phyloP scores from a whole-genome alignment of 441 rosid species.

The Eruca vesicaria region DNA sequence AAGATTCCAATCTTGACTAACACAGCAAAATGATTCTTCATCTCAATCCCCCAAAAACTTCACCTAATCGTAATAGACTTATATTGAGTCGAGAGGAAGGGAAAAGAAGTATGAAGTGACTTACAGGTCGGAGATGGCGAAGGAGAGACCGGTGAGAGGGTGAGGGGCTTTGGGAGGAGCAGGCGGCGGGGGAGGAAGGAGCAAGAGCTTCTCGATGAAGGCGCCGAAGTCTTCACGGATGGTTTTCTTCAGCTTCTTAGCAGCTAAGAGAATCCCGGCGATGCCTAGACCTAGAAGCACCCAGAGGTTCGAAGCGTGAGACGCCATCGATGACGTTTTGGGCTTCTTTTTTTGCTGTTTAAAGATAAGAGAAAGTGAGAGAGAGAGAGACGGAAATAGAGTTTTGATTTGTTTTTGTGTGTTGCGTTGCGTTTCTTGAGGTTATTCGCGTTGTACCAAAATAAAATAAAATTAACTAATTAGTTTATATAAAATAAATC shows the following conservation, averaged over 20 bases:
- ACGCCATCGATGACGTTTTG: slow-evolving; percentile 42
- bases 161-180: slow-evolving; percentile 99
- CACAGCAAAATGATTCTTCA: background rate
- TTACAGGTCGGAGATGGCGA: slow-evolving; percentile 90
- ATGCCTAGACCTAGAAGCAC: slow-evolving; percentile 86
- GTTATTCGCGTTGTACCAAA: background rate
- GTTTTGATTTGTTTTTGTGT: slow-evolving; percentile 14
- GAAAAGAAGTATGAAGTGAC: background rate
- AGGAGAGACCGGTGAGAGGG: slow-evolving; percentile 81
- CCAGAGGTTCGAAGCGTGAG: slow-evolving; percentile 82
- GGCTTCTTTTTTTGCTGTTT: background rate
- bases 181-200: slow-evolving; percentile 98
- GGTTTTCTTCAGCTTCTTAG: slow-evolving; percentile 64
- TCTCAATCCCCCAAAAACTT: background rate
- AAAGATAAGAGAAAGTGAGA: slow-evolving; percentile 23
- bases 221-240: slow-evolving; percentile 90
- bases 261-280: slow-evolving; percentile 68
- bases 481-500: background rate
- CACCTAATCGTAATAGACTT: background rate
- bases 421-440: background rate
- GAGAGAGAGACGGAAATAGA: slow-evolving; percentile 14
- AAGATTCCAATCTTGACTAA: background rate
- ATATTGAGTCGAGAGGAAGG: background rate
- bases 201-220: slow-evolving; percentile 66
- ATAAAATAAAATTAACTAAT: background rate